These are phyloP conservation scores for Phialocephala sp. DNA, from an alignment of 2,329 filamentous ascomycete genomes.

Conservation along the genomic window DNA sequence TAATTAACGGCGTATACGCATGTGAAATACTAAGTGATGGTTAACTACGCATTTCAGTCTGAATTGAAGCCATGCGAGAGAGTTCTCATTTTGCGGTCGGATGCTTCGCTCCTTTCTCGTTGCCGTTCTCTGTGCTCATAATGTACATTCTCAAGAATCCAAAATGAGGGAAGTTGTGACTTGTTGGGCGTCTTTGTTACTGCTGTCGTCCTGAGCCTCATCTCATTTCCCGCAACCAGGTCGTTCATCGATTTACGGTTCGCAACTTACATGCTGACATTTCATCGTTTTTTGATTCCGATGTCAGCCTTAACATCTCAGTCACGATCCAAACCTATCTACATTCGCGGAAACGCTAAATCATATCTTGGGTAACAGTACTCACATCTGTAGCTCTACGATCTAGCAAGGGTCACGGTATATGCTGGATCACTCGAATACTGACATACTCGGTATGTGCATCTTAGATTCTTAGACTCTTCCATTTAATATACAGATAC, in stretches of 20 bases:
- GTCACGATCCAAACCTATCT: not conserved
- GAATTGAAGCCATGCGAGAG: not conserved
- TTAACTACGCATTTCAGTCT: too few relatives aligned
- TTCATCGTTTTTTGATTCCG: too few relatives aligned
- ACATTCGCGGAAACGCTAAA: not conserved
- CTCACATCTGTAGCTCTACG: not conserved
- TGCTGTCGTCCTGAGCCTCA: not conserved
- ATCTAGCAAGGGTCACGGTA: not conserved
- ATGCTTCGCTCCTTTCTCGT: not conserved
- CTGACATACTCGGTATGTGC: not conserved
- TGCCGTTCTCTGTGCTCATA: not conserved
- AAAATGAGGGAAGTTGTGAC: not conserved
- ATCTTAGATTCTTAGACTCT: not conserved
- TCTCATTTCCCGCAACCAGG: not conserved
- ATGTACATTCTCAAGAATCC: too few relatives aligned
- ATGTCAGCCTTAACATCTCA: too few relatives aligned
- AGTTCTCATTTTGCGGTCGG: not conserved
- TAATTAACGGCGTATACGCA: constrained; percentile 32
- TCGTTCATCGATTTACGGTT: not conserved
- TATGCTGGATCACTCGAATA: not conserved
- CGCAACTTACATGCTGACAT: not conserved
- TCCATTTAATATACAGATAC: not conserved
- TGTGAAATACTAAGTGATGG: constrained; percentile 24
- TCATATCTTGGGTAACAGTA: too few relatives aligned
- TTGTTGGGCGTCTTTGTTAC: not conserved